Evolutionary conservation across 805 yeast species (phyloP).

Genomic region (Starmerella davenportii): DNA sequence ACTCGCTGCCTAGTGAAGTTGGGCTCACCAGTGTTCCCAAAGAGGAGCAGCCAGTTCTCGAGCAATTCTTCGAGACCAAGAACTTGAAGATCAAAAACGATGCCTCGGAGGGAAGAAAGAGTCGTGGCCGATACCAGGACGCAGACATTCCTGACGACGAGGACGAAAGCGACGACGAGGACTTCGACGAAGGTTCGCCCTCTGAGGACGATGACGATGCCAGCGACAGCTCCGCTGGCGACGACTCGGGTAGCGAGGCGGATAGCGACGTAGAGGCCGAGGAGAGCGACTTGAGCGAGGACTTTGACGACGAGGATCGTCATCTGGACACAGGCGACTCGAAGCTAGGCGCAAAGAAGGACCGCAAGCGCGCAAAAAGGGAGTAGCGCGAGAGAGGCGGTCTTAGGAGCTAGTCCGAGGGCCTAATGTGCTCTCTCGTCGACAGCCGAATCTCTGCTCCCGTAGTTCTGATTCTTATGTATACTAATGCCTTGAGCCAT

Average conservation of each 20-base stretch:
- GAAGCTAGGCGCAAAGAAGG: slow-evolving; percentile 6
- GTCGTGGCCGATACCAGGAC: slow-evolving; percentile 1
- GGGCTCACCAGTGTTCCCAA: slow-evolving; percentile 75
- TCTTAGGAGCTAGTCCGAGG: no score
- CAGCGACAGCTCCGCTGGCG: not conserved
- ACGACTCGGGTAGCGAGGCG: not conserved
- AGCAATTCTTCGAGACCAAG: slow-evolving; percentile 58
- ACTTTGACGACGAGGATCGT: not conserved
- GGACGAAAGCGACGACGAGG: slow-evolving; percentile 8
- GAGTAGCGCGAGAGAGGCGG: no score
- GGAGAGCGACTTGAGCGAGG: not conserved
- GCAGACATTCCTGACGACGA: slow-evolving; percentile 1
- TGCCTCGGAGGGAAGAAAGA: slow-evolving; percentile 68
- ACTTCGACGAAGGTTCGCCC: slow-evolving; percentile 7
- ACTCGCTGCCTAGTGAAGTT: slow-evolving; percentile 35
- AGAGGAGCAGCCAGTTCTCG: slow-evolving; percentile 72
- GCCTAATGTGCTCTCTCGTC: no score
- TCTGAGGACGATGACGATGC: not conserved
- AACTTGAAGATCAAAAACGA: slow-evolving; percentile 72
- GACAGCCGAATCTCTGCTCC: no score
- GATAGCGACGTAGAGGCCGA: not conserved
- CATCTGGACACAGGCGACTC: slow-evolving; percentile 10
- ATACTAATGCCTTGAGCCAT: no score
- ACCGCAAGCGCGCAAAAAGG: slow-evolving; percentile 6
- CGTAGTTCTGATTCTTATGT: no score